Conservation (phyloP, 2,329 filamentous ascomycete species). For the Ophiostoma tasmaniense region DNA sequence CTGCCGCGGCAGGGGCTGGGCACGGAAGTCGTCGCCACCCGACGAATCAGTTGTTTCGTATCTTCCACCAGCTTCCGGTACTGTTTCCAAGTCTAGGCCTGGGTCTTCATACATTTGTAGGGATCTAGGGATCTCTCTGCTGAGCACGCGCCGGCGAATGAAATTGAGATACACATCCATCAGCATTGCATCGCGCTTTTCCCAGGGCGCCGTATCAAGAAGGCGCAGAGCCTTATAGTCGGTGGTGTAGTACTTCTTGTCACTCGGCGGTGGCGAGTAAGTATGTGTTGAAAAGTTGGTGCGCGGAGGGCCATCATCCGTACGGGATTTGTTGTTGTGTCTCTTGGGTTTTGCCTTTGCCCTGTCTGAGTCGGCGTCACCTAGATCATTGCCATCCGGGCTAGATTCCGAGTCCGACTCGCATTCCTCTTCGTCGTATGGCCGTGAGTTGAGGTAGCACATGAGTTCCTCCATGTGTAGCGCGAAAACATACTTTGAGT, state of each 20-base stretch:
- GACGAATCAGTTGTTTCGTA: neutral
- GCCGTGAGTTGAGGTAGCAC: constrained; percentile 35
- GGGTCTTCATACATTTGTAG: constrained; percentile 10
- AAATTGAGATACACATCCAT: constrained; percentile 44
- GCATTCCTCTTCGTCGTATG: constrained; percentile 24
- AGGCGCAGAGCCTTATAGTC: constrained; percentile 31
- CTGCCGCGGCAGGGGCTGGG: neutral
- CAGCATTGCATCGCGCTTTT: constrained; percentile 41
- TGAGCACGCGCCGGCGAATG: constrained; percentile 34
- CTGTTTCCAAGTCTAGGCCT: neutral
- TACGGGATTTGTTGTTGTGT: neutral
- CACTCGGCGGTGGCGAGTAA: constrained; percentile 7
- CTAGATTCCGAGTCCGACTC: neutral
- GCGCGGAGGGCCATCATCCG: too few relatives aligned
- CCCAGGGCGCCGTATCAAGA: constrained; percentile 38
- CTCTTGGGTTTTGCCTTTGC: neutral
- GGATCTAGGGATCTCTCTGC: constrained; percentile 18
- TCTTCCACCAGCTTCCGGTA: neutral
- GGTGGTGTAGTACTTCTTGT: constrained; percentile 13
- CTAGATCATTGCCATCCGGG: neutral
- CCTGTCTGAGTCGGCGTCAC: neutral
- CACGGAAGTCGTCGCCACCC: neutral
- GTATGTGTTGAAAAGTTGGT: neutral
- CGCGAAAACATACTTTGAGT: constrained; percentile 39
- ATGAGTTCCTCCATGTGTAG: constrained; percentile 43